Conservation (phyloP, 139 green algal species). For the Trebouxia sp. region DNA sequence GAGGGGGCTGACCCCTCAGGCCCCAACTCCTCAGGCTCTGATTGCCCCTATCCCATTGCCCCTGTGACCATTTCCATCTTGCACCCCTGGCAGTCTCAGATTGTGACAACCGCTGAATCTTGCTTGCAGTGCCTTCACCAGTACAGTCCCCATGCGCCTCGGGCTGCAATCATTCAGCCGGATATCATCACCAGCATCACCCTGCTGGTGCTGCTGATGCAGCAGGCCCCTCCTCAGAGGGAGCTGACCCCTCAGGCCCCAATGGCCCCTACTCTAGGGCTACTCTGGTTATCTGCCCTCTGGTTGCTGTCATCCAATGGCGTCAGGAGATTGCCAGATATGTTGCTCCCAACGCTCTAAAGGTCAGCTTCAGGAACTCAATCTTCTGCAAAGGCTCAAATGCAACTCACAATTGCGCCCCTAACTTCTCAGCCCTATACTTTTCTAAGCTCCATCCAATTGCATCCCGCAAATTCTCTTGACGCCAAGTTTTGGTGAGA, state of each 20-base stretch:
- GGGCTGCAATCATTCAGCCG: not conserved
- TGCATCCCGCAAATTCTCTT: no score
- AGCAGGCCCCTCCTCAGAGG: conserved; percentile 1
- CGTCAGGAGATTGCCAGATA: conserved; percentile 85
- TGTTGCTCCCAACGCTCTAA: conserved; percentile 62
- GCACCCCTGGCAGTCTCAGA: no score
- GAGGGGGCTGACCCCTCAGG: not conserved
- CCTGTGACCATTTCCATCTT: conserved; percentile 95
- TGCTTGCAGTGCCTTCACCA: not conserved
- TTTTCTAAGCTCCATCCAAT: no score
- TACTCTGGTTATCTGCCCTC: conserved; percentile 93
- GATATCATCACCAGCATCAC: no score
- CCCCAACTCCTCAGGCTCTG: no score
- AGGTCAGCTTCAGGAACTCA: conserved; percentile 35
- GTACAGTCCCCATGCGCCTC: not conserved
- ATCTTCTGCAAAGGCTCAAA: no score
- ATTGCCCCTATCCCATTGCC: conserved; percentile 48
- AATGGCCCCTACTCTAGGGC: conserved; percentile 50
- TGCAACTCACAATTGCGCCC: no score
- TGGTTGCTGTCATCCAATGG: conserved; percentile 95
- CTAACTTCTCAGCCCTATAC: no score
- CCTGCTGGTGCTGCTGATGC: conserved; percentile 1
- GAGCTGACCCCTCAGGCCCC: not conserved
- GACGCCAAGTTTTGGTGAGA: no score
- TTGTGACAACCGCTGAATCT: no score